Conservation (phyloP, 1,139 yeast species). For the Candida sp. region DNA sequence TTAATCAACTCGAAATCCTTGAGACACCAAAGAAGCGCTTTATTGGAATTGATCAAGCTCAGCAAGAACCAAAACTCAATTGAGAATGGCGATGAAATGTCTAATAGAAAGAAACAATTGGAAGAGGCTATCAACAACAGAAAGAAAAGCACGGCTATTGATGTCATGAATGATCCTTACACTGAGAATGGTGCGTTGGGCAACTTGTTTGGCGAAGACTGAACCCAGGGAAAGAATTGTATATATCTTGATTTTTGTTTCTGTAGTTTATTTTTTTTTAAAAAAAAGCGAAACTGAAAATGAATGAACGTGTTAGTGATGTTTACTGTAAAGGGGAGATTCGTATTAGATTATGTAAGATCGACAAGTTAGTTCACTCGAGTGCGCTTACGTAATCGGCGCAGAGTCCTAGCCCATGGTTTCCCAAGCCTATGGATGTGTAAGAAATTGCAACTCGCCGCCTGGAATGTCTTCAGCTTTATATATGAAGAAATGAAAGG, state of each 20-base stretch:
- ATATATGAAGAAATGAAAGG: too few species aligned
- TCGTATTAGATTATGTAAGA: too few species aligned
- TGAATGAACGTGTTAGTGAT: too few species aligned
- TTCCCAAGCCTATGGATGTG: too few species aligned
- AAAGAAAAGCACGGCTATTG: constrained; percentile 44
- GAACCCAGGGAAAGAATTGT: not conserved
- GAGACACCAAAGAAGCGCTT: constrained; percentile 75
- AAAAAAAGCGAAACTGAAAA: too few species aligned
- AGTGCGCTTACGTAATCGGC: too few species aligned
- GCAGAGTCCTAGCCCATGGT: too few species aligned
- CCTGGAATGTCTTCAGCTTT: too few species aligned
- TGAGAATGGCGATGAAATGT: constrained; percentile 40
- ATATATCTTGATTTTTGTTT: not conserved
- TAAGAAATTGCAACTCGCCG: too few species aligned
- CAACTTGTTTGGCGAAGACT: constrained; percentile 14
- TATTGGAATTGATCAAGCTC: constrained; percentile 64
- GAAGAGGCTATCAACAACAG: constrained; percentile 46
- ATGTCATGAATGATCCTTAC: constrained; percentile 70
- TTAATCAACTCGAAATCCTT: constrained; percentile 65
- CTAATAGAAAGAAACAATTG: constrained; percentile 53
- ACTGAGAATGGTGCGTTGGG: constrained; percentile 64
- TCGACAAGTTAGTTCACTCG: too few species aligned
- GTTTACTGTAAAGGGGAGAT: too few species aligned
- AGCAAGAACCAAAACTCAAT: constrained; percentile 35
- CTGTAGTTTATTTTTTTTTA: too few species aligned